phyloP scores from a whole-genome alignment of 306 rosid genomes.

The Cucurbita pepo region DNA sequence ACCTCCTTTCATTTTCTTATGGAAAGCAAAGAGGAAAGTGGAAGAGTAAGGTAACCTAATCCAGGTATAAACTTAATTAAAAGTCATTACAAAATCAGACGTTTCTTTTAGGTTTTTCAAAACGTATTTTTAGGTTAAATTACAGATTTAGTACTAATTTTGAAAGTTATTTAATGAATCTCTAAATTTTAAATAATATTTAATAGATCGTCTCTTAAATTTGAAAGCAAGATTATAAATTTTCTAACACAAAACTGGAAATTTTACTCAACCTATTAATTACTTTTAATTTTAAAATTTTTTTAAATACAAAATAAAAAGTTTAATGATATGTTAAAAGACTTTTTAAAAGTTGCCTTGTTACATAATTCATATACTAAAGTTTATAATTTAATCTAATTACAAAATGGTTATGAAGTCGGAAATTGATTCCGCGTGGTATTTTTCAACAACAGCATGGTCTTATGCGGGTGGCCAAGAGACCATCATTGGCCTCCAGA shows the following conservation, averaged over 20 bases:
- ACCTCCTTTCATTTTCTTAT: neutral
- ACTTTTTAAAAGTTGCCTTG: too few relatives aligned
- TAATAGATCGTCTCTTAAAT: neutral
- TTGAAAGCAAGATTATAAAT: too few relatives aligned
- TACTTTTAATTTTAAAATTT: too few relatives aligned
- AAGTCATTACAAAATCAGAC: neutral
- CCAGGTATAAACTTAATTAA: neutral
- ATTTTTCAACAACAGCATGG: neutral
- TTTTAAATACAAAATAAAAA: too few relatives aligned
- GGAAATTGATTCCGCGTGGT: neutral
- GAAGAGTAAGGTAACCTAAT: neutral
- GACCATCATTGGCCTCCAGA: constrained; percentile 4
- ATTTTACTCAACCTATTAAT: too few relatives aligned
- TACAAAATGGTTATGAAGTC: neutral
- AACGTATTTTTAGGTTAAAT: too few relatives aligned
- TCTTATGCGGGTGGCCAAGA: neutral
- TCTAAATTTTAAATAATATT: neutral
- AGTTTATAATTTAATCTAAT: neutral
- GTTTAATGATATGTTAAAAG: too few relatives aligned
- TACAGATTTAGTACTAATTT: neutral
- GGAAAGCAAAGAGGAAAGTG: neutral
- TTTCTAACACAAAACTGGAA: neutral
- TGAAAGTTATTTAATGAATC: neutral
- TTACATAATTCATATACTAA: too few relatives aligned
- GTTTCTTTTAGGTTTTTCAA: too few relatives aligned